Percentiles rank a stretch among this genome's conserved stretches.
These are phyloP conservation scores for Parathielavia appendiculata DNA, from an alignment of 495 filamentous ascomycete genomes.

Conservation along the genomic window DNA sequence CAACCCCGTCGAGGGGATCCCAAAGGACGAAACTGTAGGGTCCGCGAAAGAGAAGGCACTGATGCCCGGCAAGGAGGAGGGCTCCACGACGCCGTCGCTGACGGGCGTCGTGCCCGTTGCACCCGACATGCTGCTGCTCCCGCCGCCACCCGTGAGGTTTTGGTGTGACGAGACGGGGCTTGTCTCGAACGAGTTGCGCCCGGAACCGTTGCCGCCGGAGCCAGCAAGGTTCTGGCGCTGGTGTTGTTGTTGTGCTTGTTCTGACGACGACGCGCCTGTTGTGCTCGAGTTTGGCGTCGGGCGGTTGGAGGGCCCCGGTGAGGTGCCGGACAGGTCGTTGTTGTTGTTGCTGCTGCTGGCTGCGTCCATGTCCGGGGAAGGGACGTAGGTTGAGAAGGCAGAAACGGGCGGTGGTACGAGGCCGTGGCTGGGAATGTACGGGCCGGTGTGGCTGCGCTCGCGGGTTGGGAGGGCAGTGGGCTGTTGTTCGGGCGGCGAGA, in stretches of 20 bases:
- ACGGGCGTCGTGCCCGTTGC: conserved; percentile 27
- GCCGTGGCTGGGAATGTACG: conserved; percentile 25
- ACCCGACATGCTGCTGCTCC: conserved; percentile 14
- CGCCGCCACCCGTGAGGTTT: conserved; percentile 17
- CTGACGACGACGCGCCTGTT: conserved; percentile 20
- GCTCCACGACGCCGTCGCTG: conserved; percentile 21
- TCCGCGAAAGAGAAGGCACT: conserved; percentile 34
- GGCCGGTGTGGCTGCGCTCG: conserved; percentile 25
- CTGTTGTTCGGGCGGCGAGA: conserved; percentile 28
- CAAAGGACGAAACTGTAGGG: conserved; percentile 20
- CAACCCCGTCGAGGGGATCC: conserved; percentile 28
- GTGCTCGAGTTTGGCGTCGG: conserved; percentile 51
- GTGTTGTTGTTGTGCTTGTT: conserved; percentile 27
- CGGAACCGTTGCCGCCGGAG: conserved; percentile 21
- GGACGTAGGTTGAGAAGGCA: conserved; percentile 15
- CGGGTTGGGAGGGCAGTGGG: conserved; percentile 28
- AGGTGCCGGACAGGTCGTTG: conserved; percentile 38
- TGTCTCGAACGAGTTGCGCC: conserved; percentile 43
- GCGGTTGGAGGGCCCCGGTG: conserved; percentile 41
- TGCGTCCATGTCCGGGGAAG: conserved; percentile 19
- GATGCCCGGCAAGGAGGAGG: conserved; percentile 14
- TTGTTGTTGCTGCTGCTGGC: conserved; percentile 22
- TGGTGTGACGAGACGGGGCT: conserved; percentile 41
- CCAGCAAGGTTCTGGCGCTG: neutral
- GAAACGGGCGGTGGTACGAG: conserved; percentile 31